Conservation (phyloP, 2,329 filamentous ascomycete genomes). For the Tolypocladium cylindrosporum region DNA sequence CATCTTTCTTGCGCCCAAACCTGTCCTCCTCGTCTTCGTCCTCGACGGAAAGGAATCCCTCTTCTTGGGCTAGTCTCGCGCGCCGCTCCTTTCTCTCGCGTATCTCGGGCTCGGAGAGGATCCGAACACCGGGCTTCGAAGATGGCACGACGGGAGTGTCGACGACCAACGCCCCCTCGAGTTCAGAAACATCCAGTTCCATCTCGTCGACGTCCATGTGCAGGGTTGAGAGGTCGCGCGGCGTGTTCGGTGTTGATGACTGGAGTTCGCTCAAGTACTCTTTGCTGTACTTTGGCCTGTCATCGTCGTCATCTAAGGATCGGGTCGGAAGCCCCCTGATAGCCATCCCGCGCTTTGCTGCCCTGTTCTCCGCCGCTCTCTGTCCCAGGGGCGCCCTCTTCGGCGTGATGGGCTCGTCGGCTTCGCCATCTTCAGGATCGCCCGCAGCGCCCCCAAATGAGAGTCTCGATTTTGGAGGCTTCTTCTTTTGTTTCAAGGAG, state of each 20-base stretch:
- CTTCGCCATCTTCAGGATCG: slow-evolving; percentile 41
- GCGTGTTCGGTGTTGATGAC: slow-evolving; percentile 75
- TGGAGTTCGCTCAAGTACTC: slow-evolving; percentile 81
- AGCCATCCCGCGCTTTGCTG: slow-evolving; percentile 41
- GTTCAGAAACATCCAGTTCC: slow-evolving; percentile 47
- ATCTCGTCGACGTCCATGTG: slow-evolving; percentile 38
- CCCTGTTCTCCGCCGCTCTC: slow-evolving; percentile 57
- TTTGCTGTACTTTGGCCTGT: slow-evolving; percentile 71
- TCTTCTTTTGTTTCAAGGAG: slow-evolving; percentile 57
- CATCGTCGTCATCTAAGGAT: slow-evolving; percentile 46
- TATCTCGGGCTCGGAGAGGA: slow-evolving; percentile 79
- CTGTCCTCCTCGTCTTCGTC: slow-evolving; percentile 39
- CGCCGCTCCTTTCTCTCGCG: slow-evolving; percentile 83
- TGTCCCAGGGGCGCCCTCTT: slow-evolving; percentile 59
- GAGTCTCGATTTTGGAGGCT: slow-evolving; percentile 44
- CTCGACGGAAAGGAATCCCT: slow-evolving; percentile 57
- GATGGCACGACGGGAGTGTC: slow-evolving; percentile 26
- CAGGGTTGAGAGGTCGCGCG: slow-evolving; percentile 46
- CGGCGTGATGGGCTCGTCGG: slow-evolving; percentile 42
- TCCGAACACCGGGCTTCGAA: slow-evolving; percentile 32
- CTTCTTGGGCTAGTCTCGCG: slow-evolving; percentile 62
- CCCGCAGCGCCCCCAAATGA: slow-evolving; percentile 60
- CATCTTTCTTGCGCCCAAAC: slow-evolving; percentile 41
- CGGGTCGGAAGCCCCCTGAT: slow-evolving; percentile 44
- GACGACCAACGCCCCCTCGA: slow-evolving; percentile 57